These are phyloP conservation scores for Penicillium angulare DNA, from an alignment of 495 filamentous ascomycete genomes.

Conservation along the genomic window DNA sequence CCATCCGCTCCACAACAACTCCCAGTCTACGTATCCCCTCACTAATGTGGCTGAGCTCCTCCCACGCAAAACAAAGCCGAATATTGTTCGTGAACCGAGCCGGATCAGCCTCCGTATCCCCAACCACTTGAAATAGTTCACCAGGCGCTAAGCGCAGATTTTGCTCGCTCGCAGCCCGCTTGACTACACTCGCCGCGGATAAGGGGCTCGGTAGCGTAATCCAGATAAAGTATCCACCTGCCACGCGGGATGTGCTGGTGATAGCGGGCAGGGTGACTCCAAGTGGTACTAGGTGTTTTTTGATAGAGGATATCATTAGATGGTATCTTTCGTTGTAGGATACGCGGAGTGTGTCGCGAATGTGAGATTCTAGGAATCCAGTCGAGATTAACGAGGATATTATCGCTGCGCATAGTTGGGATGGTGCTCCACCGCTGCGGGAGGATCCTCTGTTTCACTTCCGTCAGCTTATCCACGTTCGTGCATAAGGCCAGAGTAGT, in stretches of 20 bases:
- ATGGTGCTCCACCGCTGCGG: constrained; percentile 73
- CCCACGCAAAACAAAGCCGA: constrained; percentile 75
- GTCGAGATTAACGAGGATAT: constrained; percentile 57
- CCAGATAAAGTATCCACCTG: constrained; percentile 84
- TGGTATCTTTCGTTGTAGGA: constrained; percentile 57
- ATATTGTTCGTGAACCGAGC: constrained; percentile 53
- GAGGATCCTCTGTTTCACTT: constrained; percentile 55
- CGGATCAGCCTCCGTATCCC: constrained; percentile 43
- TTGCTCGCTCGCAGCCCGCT: constrained; percentile 51
- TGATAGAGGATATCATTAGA: constrained; percentile 52
- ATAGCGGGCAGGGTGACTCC: constrained; percentile 51
- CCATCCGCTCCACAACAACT: constrained; percentile 22
- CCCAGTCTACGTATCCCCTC: constrained; percentile 68
- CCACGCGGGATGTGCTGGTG: constrained; percentile 16
- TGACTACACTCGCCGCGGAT: constrained; percentile 53
- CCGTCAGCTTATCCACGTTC: constrained; percentile 3
- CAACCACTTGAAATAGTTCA: constrained; percentile 63
- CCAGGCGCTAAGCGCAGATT: constrained; percentile 64
- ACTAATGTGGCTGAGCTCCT: constrained; percentile 60
- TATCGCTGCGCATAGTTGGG: constrained; percentile 66
- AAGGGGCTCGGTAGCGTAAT: constrained; percentile 56
- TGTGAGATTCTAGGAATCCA: constrained; percentile 48
- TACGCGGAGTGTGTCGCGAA: constrained; percentile 49
- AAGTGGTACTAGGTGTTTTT: constrained; percentile 54
- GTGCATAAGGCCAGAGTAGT: too few relatives aligned